Evolutionary conservation across 176 grass and related monocot species (phyloP), one percentile per base, ranked within the genome.

Genomic region (Dactylis glomerata): DNA sequence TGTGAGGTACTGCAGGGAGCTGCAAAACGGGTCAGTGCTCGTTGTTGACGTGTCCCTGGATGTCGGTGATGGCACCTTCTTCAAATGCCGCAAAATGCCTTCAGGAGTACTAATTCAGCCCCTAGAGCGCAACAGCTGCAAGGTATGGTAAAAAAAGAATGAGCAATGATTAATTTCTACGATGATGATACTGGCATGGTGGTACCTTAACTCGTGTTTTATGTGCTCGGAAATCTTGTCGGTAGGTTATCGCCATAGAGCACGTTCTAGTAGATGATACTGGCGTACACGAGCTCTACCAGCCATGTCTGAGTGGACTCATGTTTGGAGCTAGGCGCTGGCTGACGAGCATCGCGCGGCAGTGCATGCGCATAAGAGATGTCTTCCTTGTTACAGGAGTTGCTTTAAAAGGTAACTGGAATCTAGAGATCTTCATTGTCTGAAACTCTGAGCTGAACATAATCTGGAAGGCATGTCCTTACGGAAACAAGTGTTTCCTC

Each of bases 21-120:
- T 91, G 40, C 47, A 64, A 3, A 59, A 89, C 1, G 87, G 88
- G 45, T 23, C 68, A 20, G 30, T 63, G 56, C 86, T 66, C 7
- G 27, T 96, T 17, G 81, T 87, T 37, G 94, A 96, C 15, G 86
- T 96, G 14, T 93, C 91, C 30, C 45, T 89, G 23, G 75, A 93
- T 19, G 66, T 44, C 7, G 50, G 84, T 15, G 56, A 40, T 23
- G 55, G 62, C 23, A 32, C 68, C 6, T 63, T 62, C 33, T 30
- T 63, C 66, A 81, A 34, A 38, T 91, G 73, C 82, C 86, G 66
- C n/a, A 93, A 80, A 86, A 77, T 90, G 76, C 88, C 94, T 49
- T 96, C 94, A n/a, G 94, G 94, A 8, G 2, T 87, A 26, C 49
- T 96, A 24, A 84, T 96, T 22, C 77, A 85, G 72, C 59, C 87